Conservation (phyloP, 257 asterid genomes). For the Perilla frutescens region DNA sequence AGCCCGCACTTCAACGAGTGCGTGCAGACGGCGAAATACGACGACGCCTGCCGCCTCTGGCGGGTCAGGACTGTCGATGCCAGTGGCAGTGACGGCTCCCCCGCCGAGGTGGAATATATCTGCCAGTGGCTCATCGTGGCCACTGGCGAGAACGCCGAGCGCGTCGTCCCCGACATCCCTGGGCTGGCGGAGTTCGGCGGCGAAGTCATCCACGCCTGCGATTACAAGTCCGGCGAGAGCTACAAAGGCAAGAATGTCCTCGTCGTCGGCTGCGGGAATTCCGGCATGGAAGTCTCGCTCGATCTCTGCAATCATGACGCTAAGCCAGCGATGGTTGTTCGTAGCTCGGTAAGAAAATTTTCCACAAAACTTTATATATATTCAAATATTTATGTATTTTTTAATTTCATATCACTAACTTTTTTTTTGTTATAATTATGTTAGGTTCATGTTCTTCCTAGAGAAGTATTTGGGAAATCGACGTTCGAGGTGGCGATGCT, state of each 20-base stretch:
- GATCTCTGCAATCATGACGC: constrained; percentile 61
- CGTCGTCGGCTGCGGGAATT: constrained; percentile 70
- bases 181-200: constrained; percentile 61
- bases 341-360: constrained; percentile 43
- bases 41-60: constrained; percentile 61
- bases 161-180: constrained; percentile 64
- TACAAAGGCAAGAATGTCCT: constrained; percentile 58
- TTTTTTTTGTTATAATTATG: no score
- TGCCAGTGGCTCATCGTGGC: constrained; percentile 81
- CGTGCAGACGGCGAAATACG: constrained; percentile 65
- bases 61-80: constrained; percentile 47
- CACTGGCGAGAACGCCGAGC: constrained; percentile 76
- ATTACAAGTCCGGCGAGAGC: constrained; percentile 60
- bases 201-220: constrained; percentile 58
- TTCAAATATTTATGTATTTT: no score
- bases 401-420: no score
- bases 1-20: constrained; percentile 61
- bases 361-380: no score
- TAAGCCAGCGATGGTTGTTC: constrained; percentile 61
- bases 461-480: constrained; percentile 66
- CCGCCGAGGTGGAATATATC: constrained; percentile 59
- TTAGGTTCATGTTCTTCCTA: constrained; percentile 60
- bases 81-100: no score
- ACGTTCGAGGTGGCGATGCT: constrained; percentile 63
- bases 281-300: constrained; percentile 70